Evolutionary conservation across 257 asterid genomes (phyloP), one percentile per base, ranked within the genome.

Genomic region (Cordia subcordata): DNA sequence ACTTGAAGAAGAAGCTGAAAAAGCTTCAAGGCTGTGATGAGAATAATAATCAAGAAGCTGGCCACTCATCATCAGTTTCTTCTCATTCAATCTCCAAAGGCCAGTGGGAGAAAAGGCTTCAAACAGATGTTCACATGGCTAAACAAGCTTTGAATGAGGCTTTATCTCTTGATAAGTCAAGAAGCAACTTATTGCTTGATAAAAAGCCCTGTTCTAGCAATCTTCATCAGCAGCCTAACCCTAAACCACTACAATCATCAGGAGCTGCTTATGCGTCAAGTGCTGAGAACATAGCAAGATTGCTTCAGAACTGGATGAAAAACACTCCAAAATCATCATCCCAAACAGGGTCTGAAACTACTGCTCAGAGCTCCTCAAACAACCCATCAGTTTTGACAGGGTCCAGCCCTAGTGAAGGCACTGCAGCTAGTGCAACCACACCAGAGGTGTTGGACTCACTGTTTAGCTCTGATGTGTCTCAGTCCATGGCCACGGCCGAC

Each of bases 81-180:
- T n/a, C 81, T 15, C 79, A 65, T 15, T 62, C 86, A 22, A 32
- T 75, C 62, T 61, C 85, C 1, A 90, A 87, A 66, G 97, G 96
- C 1, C 88, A 85, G 49, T 90, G 97, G 97, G 97, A 90, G 64
- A 90, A 82, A 59, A 69, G 90, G 86, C 97, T 90, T 50, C 97
- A 90, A 55, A 87, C 97, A 3, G 95, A 90, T 16, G 87, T 90
- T 37, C 92, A 90, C 67, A 81, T 63, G 62, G 97, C 97, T 61
- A 90, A 87, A 68, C 90, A 81, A 65, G 97, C 94, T 78, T 63
- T 90, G 11, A 73, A 83, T 42, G 96, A 87, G 10, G 97, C 97
- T 37, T 77, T 90, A 15, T 87, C 93, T 19, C 70, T 87, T 0
- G 81, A 86, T 57, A 79, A 80, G 70, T 21, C 69, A 9, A 40